phyloP scores from a whole-genome alignment of 2,329 filamentous ascomycete species.

The Verticillium tricorpus region DNA sequence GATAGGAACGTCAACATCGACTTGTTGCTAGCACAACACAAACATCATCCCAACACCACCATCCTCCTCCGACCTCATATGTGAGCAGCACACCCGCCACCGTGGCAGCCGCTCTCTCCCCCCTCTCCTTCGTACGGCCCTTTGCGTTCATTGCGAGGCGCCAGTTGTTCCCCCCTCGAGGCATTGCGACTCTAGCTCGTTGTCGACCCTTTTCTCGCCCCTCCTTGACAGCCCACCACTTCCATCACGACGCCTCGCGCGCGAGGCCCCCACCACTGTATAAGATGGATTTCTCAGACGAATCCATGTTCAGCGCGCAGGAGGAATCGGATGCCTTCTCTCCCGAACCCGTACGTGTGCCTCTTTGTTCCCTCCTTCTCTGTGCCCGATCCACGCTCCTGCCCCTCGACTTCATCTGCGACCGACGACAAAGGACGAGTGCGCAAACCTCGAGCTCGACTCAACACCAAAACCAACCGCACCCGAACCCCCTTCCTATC shows the following conservation, averaged over 20 bases:
- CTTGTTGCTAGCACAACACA: slow-evolving; percentile 15
- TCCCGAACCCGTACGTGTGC: slow-evolving; percentile 30
- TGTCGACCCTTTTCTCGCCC: neutral
- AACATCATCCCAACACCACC: slow-evolving; percentile 3
- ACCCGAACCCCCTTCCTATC: neutral
- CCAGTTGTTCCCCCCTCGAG: neutral
- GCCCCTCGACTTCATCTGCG: neutral
- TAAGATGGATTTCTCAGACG: slow-evolving; percentile 56
- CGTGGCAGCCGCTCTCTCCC: slow-evolving; percentile 9
- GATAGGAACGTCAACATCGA: slow-evolving; percentile 12
- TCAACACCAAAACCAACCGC: neutral
- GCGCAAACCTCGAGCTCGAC: neutral
- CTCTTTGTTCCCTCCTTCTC: slow-evolving; percentile 2
- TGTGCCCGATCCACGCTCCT: neutral
- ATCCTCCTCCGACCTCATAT: slow-evolving; percentile 4
- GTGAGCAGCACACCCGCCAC: slow-evolving; percentile 2
- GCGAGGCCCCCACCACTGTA: slow-evolving; percentile 8
- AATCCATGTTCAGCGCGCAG: slow-evolving; percentile 35
- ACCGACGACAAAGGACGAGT: neutral
- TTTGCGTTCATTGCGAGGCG: slow-evolving; percentile 4
- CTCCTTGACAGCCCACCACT: neutral
- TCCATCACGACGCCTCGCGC: slow-evolving; percentile 3
- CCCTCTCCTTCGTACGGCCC: slow-evolving; percentile 4
- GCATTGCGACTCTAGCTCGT: neutral
- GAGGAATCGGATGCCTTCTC: slow-evolving; percentile 38